Evolutionary conservation across 768 basidiomycete species (phyloP), one percentile per base, ranked within the genome.

Genomic region (Inosperma sp.): DNA sequence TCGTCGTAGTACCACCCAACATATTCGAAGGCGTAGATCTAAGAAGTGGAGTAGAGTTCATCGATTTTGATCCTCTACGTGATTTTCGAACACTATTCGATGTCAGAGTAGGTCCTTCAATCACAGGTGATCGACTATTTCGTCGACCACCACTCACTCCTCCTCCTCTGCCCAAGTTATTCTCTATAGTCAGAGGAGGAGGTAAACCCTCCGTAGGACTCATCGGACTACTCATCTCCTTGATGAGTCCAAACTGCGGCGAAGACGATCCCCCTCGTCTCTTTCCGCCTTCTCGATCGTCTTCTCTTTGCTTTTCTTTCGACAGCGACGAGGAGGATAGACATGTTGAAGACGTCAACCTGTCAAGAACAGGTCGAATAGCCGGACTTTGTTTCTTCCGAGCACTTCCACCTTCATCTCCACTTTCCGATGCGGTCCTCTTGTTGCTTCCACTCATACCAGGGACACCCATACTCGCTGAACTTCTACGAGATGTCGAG

Each of bases 381-480:
- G 76, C 76, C 7, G 79, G 79, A 16, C 76, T 73, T 26, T 75
- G 77, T 56, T 75, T 78, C 65, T 85, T 83, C 53, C 79, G 70
- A 36, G 76, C 70, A 34, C 29, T 29, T 50, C 21, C 30, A 5
- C 19, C 16, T 42, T 30, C 40, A 31, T 83, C 81, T 3, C 67
- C 76, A 49, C 75, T 77, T 2, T 80, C 74, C 1, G 83, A 84
- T 21, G 50, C 79, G 0, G 74, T 72, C 10, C 84, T 77, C 54
- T 86, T 86, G 51, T 71, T 75, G 3, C 63, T 58, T 12, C 56
- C 51, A 10, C 56, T 51, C 37, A 37, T n/a, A n/a, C n/a, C n/a
- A n/a, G n/a, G n/a, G n/a, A n/a, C n/a, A n/a, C n/a, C n/a, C 35
- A 19, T 40, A 25, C 4, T 41, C 29, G 43, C 30, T 13, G 43